Conservation (phyloP, 352 stramenopile species). For the Hyaloperonospora brassicae region DNA sequence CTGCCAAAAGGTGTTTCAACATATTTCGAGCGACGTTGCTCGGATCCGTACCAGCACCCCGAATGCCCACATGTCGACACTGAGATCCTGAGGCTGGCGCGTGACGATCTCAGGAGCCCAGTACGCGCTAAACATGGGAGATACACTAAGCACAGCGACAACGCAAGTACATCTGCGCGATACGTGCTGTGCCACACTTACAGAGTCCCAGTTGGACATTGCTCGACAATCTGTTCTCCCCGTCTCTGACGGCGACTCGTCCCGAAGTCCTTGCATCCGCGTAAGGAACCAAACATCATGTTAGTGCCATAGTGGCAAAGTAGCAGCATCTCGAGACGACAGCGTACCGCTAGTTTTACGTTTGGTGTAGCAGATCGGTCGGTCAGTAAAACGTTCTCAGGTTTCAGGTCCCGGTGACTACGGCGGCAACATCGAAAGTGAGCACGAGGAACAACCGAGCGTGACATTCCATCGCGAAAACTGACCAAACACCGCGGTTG, state of each 20-base stretch:
- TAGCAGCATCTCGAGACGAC: background rate
- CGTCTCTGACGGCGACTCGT: constrained; percentile 37
- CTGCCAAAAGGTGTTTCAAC: no score
- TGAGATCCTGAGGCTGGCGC: constrained; percentile 54
- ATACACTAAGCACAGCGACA: constrained; percentile 1
- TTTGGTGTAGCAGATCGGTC: constrained; percentile 44
- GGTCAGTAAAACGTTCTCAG: constrained; percentile 67
- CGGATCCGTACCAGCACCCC: constrained; percentile 43
- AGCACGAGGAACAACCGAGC: constrained; percentile 1
- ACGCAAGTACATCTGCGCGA: background rate
- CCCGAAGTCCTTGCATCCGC: constrained; percentile 50
- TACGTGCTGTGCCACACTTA: constrained; percentile 21
- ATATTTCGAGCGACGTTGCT: background rate
- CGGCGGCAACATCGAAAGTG: background rate
- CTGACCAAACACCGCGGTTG: constrained; percentile 52
- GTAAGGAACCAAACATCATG: background rate
- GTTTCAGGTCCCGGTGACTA: constrained; percentile 72
- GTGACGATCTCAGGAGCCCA: constrained; percentile 77
- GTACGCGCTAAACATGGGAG: constrained; percentile 37
- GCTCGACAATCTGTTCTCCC: constrained; percentile 45
- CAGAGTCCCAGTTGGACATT: constrained; percentile 57
- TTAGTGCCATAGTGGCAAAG: background rate
- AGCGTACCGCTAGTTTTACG: constrained; percentile 61
- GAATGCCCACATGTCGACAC: constrained; percentile 77
- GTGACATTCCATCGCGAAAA: constrained; percentile 1